Base-by-base conservation (phyloP, 2,329 filamentous ascomycete genomes). In the Beauveria bassiana region DNA sequence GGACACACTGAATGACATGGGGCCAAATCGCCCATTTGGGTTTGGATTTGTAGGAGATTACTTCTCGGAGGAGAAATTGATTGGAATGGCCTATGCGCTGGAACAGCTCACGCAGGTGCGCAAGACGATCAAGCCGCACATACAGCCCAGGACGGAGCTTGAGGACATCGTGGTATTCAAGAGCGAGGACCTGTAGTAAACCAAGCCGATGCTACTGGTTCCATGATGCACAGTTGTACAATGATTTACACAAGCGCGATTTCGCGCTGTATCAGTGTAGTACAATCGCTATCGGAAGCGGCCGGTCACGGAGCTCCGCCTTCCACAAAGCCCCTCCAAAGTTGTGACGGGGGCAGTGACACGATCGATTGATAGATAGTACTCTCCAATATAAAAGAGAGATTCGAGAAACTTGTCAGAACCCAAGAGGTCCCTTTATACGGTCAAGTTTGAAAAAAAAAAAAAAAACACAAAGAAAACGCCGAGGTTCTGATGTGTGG, bases 11-110 rank as follows among this genome's bases (percentile, higher is more conserved):
- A 79, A 84, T 9, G 71, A 73, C 0, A 75, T 72, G 0, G 85
- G 75, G 0, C 85, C 86, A 0, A 81, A 82, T 20, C 70, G 84
- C 26, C 78, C 78, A 24, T 85, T 89, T 69, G 87, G 87, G 0
- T 72, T 90, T 12, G 78, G 78, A 8, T 89, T 90, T 66, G 73
- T 88, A 51, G 88, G 86, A 0, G 71, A 72, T 3, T 78, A 78
- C 54, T 90, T 83, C 75, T 81, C 78, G 42, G 87, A 90, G 70
- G 81, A 81, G 66, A 77, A 72, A 34, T 68, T 91, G 65, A 82
- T 90, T 62, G 83, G 82, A 0, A 80, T 86, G 68, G 87, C 86
- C 7, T 89, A 87, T 75, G 86, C 84, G 4, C 89, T 85, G 71
- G 87, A 91, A 75, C 84, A 88, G 74, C 74, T 77, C 64, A 87